Percentiles rank a stretch among this genome's conserved stretches.
Evolutionary conservation across 2,329 filamentous ascomycete genomes (phyloP).

Genomic region (Fonsecaea pedrosoi): DNA sequence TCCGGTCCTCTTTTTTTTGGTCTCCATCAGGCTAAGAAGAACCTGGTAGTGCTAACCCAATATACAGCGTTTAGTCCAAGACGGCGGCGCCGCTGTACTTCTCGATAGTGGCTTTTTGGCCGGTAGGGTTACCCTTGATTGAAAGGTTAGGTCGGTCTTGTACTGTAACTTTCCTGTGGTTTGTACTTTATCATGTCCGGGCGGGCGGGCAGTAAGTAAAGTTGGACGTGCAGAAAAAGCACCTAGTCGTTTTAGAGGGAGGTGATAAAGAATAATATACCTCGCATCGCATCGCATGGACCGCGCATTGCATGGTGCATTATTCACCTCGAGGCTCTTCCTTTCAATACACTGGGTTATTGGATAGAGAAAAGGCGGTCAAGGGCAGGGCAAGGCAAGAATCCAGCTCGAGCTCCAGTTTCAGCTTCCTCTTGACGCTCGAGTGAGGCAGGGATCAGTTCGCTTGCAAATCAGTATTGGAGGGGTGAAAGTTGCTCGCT

Average conservation of each 20-base stretch:
- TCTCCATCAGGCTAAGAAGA: no score
- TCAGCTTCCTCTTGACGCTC: not conserved
- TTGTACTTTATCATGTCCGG: not conserved
- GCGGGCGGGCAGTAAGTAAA: not conserved
- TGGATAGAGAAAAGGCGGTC: conserved; percentile 3
- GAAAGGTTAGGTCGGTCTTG: not conserved
- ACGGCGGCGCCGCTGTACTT: no score
- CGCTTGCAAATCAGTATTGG: not conserved
- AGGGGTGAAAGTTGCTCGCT: no score
- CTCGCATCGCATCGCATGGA: conserved; percentile 3
- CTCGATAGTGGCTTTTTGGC: not conserved
- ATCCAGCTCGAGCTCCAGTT: not conserved
- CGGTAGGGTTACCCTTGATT: not conserved
- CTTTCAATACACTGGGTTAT: no score
- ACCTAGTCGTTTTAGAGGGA: not conserved
- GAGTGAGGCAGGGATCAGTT: not conserved
- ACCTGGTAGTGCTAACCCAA: no score
- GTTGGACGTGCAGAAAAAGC: not conserved
- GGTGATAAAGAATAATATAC: not conserved
- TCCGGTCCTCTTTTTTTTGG: no score
- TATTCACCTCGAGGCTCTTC: not conserved
- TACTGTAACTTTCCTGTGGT: not conserved
- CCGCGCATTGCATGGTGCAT: not conserved
- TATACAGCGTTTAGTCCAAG: no score
- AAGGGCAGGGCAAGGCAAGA: not conserved